Base-by-base conservation (phyloP, 768 basidiomycete genomes). In the Wakefieldia striispora region DNA sequence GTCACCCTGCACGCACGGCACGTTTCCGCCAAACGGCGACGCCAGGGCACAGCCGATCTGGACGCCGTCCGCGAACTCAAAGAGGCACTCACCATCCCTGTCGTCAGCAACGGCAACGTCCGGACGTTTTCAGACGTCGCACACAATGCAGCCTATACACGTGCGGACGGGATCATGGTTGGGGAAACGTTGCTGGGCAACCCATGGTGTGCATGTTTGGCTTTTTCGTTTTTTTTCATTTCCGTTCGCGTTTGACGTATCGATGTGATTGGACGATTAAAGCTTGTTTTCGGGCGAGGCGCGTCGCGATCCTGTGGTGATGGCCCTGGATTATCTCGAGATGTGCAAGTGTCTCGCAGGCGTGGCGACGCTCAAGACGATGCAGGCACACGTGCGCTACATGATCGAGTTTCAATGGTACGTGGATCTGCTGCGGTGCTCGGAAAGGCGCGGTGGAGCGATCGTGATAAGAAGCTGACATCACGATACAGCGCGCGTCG, bases 31-130 rank as follows among this genome's bases (percentile, higher is more conserved):
- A 79, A 76, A 38, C 76, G 82, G n/a, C 74, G 89, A 19, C 72
- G 89, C 11, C 82, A 86, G 49, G 87, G 88, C 11, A 71, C 84
- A 19, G 87, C 86, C n/a, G 76, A 87, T 59, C 75, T 89, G 13
- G 67, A 68, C 43, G 73, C 82, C 52, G 80, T 89, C 38, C 80
- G 74, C 47, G 65, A 63, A 36, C 73, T 90, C 26, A 83, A 82
- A 58, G 70, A 76, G 0, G 60, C 64, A 21, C 58, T 86, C 5
- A 50, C 59, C 2, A 65, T 88, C 5, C 84, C 83, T 9, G 78
- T 89, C 43, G 68, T 91, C 41, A 88, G 84, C 67, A 91, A 91
- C 59, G 89, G 89, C 11, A 91, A 91, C 60, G 88, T 91, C 16
- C 77, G 81, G 27, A 68, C 64, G 16, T 82, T 76, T 68, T 66